Evolutionary conservation across 1,284 basidiomycete species (phyloP), one percentile per base, ranked within the genome.

Genomic region (Malassezia nana): DNA sequence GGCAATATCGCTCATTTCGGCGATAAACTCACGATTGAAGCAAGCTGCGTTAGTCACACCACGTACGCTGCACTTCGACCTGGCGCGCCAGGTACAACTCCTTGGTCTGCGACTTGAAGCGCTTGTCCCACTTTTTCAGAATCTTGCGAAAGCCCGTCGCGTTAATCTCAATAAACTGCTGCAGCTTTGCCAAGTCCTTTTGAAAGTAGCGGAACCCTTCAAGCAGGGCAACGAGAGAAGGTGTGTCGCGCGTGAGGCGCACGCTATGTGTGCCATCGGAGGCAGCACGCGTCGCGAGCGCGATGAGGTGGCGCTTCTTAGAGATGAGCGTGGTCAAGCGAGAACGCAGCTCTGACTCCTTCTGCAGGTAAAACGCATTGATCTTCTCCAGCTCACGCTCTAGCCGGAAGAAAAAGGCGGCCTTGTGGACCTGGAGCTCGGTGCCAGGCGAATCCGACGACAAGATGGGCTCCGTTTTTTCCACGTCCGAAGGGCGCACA

Each of bases 311-410:
- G 59, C 92, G 84, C 76, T 96, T 96, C 76, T 96, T 96, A 31
- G 89, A 89, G 42, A 99, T 81, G 15, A 99, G 79, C 0, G 90
- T 94, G 65, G 92, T 84, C 55, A 99, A 83, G 82, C 59, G 92
- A 77, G 72, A 59, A 42, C 89, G 89, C 47, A 98, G 82, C 66
- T 96, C 90, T 10, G 90, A 87, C 76, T 99, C 94, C 76, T 94
- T 95, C 76, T 92, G 88, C 45, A 98, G 81, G 77, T 99, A 99
- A 74, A 99, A 98, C n/a, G 84, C 82, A 77, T 99, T 98, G 78
- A 99, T 96, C 91, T 98, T 99, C 78, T 98, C 94, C 18, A 98
- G 79, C 76, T 99, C 94, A 29, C 94, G 81, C 75, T 96, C 92
- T 1, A 99, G 81, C 72, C 92, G 96, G 81, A 96, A 98, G 80